Percentiles rank a stretch among this genome's conserved stretches.
phyloP scores from a whole-genome alignment of 495 filamentous ascomycete genomes.

The Pseudoneurospora amorphoporcata region DNA sequence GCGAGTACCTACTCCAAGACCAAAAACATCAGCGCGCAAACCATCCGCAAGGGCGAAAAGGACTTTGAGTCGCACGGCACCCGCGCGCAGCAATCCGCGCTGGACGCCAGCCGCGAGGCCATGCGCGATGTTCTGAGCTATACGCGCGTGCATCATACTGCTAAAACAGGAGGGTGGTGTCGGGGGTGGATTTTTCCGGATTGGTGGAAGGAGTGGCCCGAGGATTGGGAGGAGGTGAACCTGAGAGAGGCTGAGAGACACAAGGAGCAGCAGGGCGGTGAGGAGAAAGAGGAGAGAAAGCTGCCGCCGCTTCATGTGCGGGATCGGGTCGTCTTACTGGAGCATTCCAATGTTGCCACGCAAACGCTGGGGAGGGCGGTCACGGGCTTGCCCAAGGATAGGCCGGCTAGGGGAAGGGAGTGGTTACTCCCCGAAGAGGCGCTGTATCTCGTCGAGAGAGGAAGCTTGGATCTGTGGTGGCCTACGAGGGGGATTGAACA shows the following conservation, averaged over 20 bases:
- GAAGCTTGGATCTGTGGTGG: constrained; percentile 78
- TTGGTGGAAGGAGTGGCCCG: constrained; percentile 26
- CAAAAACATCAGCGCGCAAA: constrained; percentile 29
- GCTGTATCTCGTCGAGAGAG: constrained; percentile 78
- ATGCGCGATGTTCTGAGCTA: constrained; percentile 82
- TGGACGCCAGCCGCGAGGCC: constrained; percentile 71
- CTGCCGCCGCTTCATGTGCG: constrained; percentile 27
- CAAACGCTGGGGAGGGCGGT: constrained; percentile 34
- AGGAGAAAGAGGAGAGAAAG: constrained; percentile 11
- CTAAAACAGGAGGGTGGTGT: constrained; percentile 34
- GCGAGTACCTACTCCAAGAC: constrained; percentile 42
- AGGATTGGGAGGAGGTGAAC: constrained; percentile 24
- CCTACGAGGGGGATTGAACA: constrained; percentile 37
- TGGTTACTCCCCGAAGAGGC: constrained; percentile 92
- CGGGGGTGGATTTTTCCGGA: constrained; percentile 48
- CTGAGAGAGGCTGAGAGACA: neutral
- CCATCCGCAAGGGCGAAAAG: constrained; percentile 62
- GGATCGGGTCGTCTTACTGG: constrained; percentile 40
- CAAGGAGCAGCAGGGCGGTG: constrained; percentile 11
- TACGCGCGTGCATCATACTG: constrained; percentile 48
- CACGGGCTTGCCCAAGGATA: constrained; percentile 29
- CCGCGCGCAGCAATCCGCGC: constrained; percentile 58
- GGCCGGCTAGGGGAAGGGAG: constrained; percentile 43
- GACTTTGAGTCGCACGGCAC: constrained; percentile 95
- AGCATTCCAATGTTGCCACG: constrained; percentile 30